phyloP scores from a whole-genome alignment of 2,329 filamentous ascomycete genomes.

The Cylindrodendrum hubeiense region DNA sequence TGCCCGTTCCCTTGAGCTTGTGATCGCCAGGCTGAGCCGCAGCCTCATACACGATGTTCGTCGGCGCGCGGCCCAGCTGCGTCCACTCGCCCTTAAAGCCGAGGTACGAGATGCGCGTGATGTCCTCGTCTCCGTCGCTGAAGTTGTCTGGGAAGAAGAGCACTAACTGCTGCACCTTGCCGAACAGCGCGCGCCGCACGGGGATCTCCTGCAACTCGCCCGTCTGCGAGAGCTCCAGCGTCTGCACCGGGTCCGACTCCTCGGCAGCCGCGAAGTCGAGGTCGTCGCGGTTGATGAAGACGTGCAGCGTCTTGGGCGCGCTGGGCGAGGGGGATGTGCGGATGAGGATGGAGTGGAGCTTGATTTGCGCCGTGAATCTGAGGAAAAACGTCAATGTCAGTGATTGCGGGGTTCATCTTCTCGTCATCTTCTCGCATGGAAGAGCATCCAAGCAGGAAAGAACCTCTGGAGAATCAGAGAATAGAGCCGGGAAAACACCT shows the following conservation, averaged over 20 bases:
- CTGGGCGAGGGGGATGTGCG: slow-evolving; percentile 78
- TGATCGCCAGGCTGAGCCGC: slow-evolving; percentile 94
- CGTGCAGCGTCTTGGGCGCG: slow-evolving; percentile 85
- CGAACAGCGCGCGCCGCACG: slow-evolving; percentile 90
- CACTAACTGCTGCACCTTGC: slow-evolving; percentile 82
- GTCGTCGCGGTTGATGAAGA: slow-evolving; percentile 89
- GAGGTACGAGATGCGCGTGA: slow-evolving; percentile 83
- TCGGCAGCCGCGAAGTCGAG: slow-evolving; percentile 86
- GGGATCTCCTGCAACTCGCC: slow-evolving; percentile 88
- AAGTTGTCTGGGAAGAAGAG: slow-evolving; percentile 97
- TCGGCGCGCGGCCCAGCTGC: slow-evolving; percentile 77
- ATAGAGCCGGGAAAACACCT: slow-evolving; percentile 51
- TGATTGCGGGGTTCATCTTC: background rate
- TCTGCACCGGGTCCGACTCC: slow-evolving; percentile 79
- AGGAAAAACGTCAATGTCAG: background rate
- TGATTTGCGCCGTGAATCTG: slow-evolving; percentile 94
- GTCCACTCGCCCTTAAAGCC: slow-evolving; percentile 97
- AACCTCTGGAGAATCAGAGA: background rate
- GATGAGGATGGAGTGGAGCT: slow-evolving; percentile 89
- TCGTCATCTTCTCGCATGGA: background rate
- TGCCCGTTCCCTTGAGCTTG: slow-evolving; percentile 69
- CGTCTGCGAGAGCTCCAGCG: slow-evolving; percentile 81
- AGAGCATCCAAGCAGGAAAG: background rate
- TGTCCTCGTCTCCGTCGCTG: slow-evolving; percentile 81
- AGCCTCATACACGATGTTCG: slow-evolving; percentile 92